Evolutionary conservation across 495 filamentous ascomycete species (phyloP).

Genomic region (Penicillium herquei): DNA sequence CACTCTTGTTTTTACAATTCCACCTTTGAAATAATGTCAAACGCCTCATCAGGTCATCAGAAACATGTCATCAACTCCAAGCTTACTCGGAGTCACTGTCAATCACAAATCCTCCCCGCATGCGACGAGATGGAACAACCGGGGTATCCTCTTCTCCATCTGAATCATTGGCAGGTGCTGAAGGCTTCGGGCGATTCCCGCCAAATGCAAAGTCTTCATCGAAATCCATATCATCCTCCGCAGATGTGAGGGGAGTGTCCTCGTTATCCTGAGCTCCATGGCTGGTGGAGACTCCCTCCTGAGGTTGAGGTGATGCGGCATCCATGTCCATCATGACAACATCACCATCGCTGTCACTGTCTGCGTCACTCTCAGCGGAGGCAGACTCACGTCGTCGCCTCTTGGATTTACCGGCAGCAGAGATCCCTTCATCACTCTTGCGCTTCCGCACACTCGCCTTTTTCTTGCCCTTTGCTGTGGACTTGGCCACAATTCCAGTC

Average conservation of each 20-base stretch:
- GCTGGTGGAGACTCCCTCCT: conserved; percentile 16
- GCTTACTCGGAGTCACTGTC: conserved; percentile 52
- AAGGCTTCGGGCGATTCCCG: conserved; percentile 21
- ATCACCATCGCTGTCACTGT: conserved; percentile 33
- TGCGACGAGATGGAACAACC: conserved; percentile 33
- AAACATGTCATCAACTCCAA: conserved; percentile 8
- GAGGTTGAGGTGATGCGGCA: conserved; percentile 21
- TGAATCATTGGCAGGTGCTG: conserved; percentile 7
- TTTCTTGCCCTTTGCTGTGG: conserved; percentile 28
- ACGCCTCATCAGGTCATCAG: conserved; percentile 34
- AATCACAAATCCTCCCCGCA: conserved; percentile 47
- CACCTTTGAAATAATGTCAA: conserved; percentile 14
- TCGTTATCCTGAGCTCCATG: conserved; percentile 22
- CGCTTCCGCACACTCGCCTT: conserved; percentile 31
- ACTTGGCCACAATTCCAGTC: conserved; percentile 51
- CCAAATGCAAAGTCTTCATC: conserved; percentile 40
- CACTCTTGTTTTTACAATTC: conserved; percentile 6
- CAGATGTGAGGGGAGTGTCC: conserved; percentile 30
- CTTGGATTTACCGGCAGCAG: conserved; percentile 24
- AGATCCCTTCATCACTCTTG: conserved; percentile 25
- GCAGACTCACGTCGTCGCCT: conserved; percentile 33
- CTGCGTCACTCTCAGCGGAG: conserved; percentile 20
- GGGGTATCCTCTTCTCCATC: conserved; percentile 34
- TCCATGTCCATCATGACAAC: conserved; percentile 34
- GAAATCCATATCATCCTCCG: conserved; percentile 36